Percentiles rank a stretch among this genome's conserved stretches.
Conservation (phyloP, 768 basidiomycete species). For the Coprinopsis strossmayeri region DNA sequence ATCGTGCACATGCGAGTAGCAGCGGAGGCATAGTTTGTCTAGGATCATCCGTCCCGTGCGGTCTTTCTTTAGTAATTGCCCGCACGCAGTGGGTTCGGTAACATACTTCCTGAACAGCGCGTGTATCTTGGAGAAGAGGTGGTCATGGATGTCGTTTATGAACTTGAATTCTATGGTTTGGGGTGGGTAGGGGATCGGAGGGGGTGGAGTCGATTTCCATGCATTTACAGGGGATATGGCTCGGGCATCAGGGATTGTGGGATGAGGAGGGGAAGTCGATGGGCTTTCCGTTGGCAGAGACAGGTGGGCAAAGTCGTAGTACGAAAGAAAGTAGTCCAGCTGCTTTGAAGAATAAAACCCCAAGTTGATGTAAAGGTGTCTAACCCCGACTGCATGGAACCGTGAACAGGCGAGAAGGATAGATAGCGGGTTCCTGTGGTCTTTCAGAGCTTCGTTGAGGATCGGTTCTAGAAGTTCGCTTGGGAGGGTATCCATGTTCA, state of each 20-base stretch:
- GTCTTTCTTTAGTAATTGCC: neutral
- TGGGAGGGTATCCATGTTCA: neutral
- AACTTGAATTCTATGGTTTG: constrained; percentile 15
- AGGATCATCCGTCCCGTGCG: constrained; percentile 16
- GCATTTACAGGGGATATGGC: neutral
- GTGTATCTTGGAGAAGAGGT: neutral
- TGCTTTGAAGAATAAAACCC: neutral
- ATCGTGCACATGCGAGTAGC: constrained; percentile 21
- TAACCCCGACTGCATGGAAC: neutral
- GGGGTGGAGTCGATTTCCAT: neutral
- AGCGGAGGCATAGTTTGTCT: constrained; percentile 18
- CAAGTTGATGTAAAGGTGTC: neutral
- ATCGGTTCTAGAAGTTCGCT: neutral
- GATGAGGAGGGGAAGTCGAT: no score
- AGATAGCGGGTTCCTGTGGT: neutral
- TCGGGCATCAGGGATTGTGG: no score
- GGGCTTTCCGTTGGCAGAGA: no score
- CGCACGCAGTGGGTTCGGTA: neutral
- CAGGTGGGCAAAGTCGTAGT: neutral
- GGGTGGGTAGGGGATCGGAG: constrained; percentile 14
- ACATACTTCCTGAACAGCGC: neutral
- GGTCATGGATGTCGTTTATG: neutral
- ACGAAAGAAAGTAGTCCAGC: neutral
- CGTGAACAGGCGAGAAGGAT: neutral
- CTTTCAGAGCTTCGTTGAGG: neutral